Evolutionary conservation across 2,329 filamentous ascomycete species (phyloP).

Genomic region (Colletotrichum sp.): DNA sequence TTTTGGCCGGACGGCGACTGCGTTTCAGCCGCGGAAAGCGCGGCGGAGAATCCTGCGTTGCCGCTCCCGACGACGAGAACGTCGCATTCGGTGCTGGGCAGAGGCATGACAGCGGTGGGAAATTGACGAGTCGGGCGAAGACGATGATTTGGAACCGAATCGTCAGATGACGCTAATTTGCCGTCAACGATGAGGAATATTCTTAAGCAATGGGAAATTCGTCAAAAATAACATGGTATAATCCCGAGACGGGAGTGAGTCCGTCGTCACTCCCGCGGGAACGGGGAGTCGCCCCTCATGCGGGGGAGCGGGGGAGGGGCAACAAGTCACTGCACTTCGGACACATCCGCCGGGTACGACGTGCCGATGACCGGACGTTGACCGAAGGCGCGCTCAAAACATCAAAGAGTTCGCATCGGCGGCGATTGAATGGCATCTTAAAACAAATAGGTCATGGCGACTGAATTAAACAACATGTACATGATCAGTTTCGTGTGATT

Average conservation of each 20-base stretch:
- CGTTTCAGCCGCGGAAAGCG: conserved; percentile 51
- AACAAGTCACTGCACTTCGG: neutral
- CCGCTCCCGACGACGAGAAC: conserved; percentile 65
- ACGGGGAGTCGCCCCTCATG: neutral
- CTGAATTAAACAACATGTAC: neutral
- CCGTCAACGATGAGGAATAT: fast-evolving
- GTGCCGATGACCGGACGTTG: neutral
- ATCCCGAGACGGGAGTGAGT: neutral
- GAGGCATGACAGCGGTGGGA: neutral
- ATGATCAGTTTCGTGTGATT: neutral
- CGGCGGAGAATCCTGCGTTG: conserved; percentile 68
- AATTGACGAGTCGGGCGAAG: neutral
- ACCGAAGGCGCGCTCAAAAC: neutral
- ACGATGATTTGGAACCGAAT: neutral
- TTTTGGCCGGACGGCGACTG: neutral
- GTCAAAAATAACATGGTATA: too few species aligned
- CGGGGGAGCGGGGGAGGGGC: neutral
- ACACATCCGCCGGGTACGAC: neutral
- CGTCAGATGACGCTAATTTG: too few species aligned
- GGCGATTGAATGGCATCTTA: neutral
- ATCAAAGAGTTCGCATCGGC: neutral
- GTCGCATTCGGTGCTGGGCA: conserved; percentile 30
- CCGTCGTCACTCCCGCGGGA: neutral
- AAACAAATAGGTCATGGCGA: neutral
- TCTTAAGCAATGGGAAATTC: too few species aligned